Evolutionary conservation across 371 early-diverging fungal species (phyloP), one percentile per base, ranked within the genome.

Genomic region (Apophysomyces elegans): DNA sequence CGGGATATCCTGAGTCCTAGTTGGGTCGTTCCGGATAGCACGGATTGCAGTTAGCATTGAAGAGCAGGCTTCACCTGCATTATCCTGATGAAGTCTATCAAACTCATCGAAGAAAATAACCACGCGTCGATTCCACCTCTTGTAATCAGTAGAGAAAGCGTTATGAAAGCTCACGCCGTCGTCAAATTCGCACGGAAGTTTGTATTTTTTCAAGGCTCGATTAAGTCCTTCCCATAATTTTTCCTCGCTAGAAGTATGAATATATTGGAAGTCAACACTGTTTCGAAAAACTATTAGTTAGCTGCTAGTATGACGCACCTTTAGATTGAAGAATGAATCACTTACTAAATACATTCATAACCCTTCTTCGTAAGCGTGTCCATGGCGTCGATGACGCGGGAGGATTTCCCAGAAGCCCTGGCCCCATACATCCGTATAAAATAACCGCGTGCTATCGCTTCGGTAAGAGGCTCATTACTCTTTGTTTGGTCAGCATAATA

Each of bases 321-420:
- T 7, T 47, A 4, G 3, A 47, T 47, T 3, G 47, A 16, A 47
- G 4, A n/a, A 47, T 1, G 2, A 47, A 5, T 41, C 41, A 41
- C 41, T 41, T 41, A 41, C 41, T 41, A 41, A 4, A 41, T 13
- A 13, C 41, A 67, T 43, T 67, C 57, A 37, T 32, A 67, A 57
- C 57, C 62, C 7, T 18, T 46, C 47, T 35, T 37, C 21, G 36
- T 45, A 36, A 67, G 67, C 5, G 43, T 45, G 13, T 61, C 37
- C 62, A 67, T 67, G 7, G 67, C 62, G 59, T 67, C 67, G 35
- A 67, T 41, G 32, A 67, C 58, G 21, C 67, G 67, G 32, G 67
- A 67, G 32, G 67, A 67, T 58, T 67, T 67, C 18, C 67, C 67
- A 16, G 67, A 67, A 13, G 62, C 67, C 58, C 67, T 61, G 56